Percentiles rank a stretch among this genome's conserved stretches.
Evolutionary conservation across 208 protist species (phyloP).

Genomic region (Strigomonas culicis): DNA sequence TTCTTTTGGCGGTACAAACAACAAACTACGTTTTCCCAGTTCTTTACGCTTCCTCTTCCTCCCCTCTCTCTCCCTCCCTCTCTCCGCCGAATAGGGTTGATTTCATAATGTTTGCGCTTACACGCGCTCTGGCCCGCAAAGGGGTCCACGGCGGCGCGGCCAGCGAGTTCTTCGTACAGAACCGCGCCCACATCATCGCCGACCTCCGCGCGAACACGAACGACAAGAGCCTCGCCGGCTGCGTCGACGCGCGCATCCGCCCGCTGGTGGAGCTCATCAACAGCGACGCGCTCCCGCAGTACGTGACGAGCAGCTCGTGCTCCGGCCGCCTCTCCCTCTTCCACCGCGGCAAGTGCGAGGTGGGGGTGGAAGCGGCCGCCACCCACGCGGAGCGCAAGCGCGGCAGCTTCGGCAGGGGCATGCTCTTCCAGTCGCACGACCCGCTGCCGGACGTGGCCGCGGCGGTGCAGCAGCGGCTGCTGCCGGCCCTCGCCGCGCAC

Average conservation of each 20-base stretch:
- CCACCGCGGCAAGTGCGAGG: constrained; percentile 42
- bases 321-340: constrained; percentile 71
- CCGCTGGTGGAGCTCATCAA: constrained; percentile 57
- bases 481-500: constrained; percentile 39
- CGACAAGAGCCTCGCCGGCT: constrained; percentile 76
- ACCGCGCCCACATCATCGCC: constrained; percentile 37
- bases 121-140: constrained; percentile 7
- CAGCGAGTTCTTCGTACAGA: constrained; percentile 31
- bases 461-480: constrained; percentile 17
- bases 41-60: not conserved
- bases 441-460: constrained; percentile 25
- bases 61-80: not conserved
- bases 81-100: not conserved
- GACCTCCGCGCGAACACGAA: constrained; percentile 49
- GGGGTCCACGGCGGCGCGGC: constrained; percentile 31
- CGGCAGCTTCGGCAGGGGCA: constrained; percentile 52
- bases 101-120: not conserved
- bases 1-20: not conserved
- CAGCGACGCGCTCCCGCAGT: constrained; percentile 32
- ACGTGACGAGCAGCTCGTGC: constrained; percentile 82
- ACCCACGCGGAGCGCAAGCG: constrained; percentile 42
- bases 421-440: constrained; percentile 75
- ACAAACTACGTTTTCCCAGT: not conserved
- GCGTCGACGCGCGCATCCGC: constrained; percentile 55
- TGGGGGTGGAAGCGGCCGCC: not conserved